Evolutionary conservation across 306 rosid species (phyloP), one percentile per base, ranked within the genome.

Genomic region (Mimosa pudica): DNA sequence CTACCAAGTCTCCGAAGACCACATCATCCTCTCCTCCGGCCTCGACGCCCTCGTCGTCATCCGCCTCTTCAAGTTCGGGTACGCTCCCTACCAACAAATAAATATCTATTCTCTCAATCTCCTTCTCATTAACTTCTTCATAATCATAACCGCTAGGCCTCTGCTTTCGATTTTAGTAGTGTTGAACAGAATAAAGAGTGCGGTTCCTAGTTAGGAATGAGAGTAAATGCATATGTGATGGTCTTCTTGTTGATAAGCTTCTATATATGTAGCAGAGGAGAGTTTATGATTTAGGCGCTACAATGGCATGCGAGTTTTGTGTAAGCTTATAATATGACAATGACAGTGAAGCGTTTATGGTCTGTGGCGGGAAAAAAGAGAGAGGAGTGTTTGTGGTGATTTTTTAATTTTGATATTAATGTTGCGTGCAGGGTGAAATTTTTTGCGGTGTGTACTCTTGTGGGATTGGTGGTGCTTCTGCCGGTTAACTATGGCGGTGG

Each of bases 21-120:
- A 95, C 45, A 87, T 95, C 42, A 70, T 95, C 17, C 62, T 82
- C 13, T 62, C 82, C 38, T 76, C 83, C 61, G 98, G 97, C 73
- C 98, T 95, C 33, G 98, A 91, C 47, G 94, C 98, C 71, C 90
- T 95, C 13, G 87, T 90, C 71, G 68, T 91, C 84, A 84, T 95
- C 69, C 86, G 92, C 54, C 96, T 95, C 88, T 90, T 92, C 82
- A 95, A 95, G 77, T 83, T 92, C 71, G 90, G 97, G 98, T 92
- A n/a, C 17, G 62, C 30, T 24, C 30, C 30, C 30, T 24, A 24
- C 30, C 30, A 24, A 24, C 30, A 24, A n/a, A n/a, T n/a, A n/a
- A n/a, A n/a, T n/a, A n/a, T n/a, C n/a, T n/a, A n/a, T n/a, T n/a
- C n/a, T n/a, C n/a, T n/a, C n/a, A n/a, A n/a, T n/a, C n/a, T n/a